Evolutionary conservation across 139 green algal genomes (phyloP).

Genomic region (Chlamydomonas applanata): DNA sequence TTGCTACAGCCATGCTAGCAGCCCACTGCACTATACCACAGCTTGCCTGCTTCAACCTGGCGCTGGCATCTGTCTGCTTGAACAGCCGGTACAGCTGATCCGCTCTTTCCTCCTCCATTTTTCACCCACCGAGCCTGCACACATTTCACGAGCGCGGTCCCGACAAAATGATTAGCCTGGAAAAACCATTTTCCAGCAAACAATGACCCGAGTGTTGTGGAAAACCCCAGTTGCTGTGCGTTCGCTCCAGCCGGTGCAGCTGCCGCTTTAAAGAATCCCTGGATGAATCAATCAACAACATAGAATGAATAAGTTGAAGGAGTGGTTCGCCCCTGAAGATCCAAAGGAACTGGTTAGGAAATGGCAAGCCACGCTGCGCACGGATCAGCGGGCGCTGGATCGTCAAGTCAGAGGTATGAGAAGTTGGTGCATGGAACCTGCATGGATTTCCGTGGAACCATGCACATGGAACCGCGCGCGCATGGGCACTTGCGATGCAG

Average conservation of each 20-base stretch:
- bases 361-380: slow-evolving; percentile 39
- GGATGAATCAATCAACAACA: no score
- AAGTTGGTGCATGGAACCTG: neutral
- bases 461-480: neutral
- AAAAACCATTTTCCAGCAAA: no score
- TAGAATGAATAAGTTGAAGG: neutral
- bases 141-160: no score
- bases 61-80: slow-evolving; percentile 6
- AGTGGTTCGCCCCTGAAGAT: slow-evolving; percentile 18
- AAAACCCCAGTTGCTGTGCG: no score
- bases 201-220: no score
- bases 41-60: slow-evolving; percentile 19
- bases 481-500: neutral
- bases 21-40: no score
- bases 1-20: no score
- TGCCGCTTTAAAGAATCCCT: no score
- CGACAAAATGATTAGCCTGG: no score
- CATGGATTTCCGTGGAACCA: neutral
- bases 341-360: slow-evolving; percentile 56
- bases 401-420: slow-evolving; percentile 9
- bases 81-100: slow-evolving; percentile 25
- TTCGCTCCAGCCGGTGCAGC: no score
- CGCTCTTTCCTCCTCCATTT: slow-evolving; percentile 24
- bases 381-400: slow-evolving; percentile 50
- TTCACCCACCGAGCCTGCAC: neutral